Base-by-base conservation (phyloP, 2,329 filamentous ascomycete genomes). In the Aspergillus chevalieri region DNA sequence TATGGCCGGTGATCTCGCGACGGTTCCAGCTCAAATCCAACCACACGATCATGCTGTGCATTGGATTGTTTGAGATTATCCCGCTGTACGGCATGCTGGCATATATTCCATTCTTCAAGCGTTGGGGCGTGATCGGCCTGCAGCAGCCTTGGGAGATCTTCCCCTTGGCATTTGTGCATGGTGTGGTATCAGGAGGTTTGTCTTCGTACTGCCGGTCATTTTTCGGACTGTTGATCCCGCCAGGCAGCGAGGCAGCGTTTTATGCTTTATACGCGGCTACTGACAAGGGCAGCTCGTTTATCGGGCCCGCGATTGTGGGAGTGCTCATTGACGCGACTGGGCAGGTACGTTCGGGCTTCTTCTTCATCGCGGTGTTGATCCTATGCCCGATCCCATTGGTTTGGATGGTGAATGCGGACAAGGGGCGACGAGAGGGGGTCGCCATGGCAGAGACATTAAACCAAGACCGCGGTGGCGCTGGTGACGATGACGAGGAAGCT, bases 131-230 rank as follows among this genome's bases (percentile, higher is more conserved):
- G 0, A 72, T 89, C 8, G 91, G 91, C 1, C 75, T 96, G 14
- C 89, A 95, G 68, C 83, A 90, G 66, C 84, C 86, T 3, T 94
- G 89, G 87, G 91, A 96, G 62, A 95, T 96, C 83, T 96, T 92
- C 61, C 87, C 88, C 0, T 72, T 96, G 0, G 90, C 87, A 0
- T 84, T 87, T 4, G 81, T 95, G 4, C 94, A 95, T 65, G 91
- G 91, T 0, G 80, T 95, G 36, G 89, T 95, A 1, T 80, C 95
- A 1, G 91, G 91, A 8, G 91, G 91, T 0, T 72, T 96, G 38
- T 85, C 86, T 52, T 85, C 85, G 14, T 95, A 95, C 69, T 96
- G 91, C 65, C 83, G 91, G 15, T 89, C 86, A 39, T 76, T 96
- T 2, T 96, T 87, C 62, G 89, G 89, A 15, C 86, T 94, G 67